These are phyloP conservation scores for Nicotiana attenuata DNA, from an alignment of 257 asterid genomes.

Conservation along the genomic window DNA sequence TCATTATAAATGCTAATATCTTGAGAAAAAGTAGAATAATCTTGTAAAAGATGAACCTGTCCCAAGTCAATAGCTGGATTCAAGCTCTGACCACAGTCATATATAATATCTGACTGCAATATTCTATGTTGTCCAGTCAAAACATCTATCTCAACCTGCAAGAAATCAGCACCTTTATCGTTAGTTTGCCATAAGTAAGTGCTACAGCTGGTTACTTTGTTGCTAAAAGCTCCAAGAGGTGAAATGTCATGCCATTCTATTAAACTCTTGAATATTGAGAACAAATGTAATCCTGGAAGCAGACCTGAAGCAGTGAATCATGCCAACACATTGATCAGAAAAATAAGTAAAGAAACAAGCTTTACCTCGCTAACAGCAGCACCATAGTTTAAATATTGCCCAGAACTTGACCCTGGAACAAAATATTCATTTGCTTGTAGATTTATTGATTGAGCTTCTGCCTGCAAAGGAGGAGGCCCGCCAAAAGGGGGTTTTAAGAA, in stretches of 20 bases:
- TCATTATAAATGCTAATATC: neutral
- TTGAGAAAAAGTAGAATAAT: neutral
- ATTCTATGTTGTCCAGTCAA: constrained; percentile 54
- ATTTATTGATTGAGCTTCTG: constrained; percentile 33
- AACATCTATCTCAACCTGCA: constrained; percentile 61
- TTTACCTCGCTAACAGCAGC: constrained; percentile 72
- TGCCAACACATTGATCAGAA: neutral
- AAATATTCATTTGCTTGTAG: constrained; percentile 44
- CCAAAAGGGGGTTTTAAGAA: neutral
- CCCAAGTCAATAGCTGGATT: constrained; percentile 77
- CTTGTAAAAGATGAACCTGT: constrained; percentile 35
- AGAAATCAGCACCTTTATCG: neutral
- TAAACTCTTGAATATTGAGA: neutral
- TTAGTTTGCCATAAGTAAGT: neutral
- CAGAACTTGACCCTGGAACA: constrained; percentile 35
- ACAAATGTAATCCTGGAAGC: too few relatives aligned
- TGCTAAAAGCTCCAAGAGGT: neutral
- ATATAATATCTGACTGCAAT: constrained; percentile 50
- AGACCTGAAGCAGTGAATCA: too few relatives aligned
- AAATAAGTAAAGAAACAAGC: neutral
- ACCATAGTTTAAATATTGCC: constrained; percentile 53
- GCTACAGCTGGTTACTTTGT: neutral
- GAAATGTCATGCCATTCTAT: neutral
- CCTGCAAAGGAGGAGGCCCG: constrained; percentile 29
- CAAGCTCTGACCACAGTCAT: constrained; percentile 82